These are phyloP conservation scores for Punica granatum DNA, from an alignment of 345 rosid genomes.

Conservation along the genomic window DNA sequence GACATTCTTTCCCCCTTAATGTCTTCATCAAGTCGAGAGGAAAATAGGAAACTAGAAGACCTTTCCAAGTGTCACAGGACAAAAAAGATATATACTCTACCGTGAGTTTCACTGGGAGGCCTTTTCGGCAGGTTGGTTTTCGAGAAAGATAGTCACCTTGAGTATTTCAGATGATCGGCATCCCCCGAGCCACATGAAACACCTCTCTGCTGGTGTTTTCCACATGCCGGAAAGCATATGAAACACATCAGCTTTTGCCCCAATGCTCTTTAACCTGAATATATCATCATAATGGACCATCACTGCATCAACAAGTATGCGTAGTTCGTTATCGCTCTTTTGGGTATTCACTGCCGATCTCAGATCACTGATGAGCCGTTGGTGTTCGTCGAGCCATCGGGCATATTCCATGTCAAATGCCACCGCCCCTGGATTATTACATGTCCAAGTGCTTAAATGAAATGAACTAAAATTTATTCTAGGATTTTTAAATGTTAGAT, in stretches of 20 bases:
- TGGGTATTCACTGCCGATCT: conserved; percentile 65
- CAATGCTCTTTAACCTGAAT: conserved; percentile 63
- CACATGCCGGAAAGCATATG: conserved; percentile 98
- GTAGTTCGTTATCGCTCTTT: conserved; percentile 54
- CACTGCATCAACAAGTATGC: conserved; percentile 60
- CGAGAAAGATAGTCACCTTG: conserved; percentile 36
- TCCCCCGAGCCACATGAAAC: conserved; percentile 98
- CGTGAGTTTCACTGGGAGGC: no score
- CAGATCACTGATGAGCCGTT: conserved; percentile 55
- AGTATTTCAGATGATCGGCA: conserved; percentile 86
- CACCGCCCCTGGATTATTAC: conserved; percentile 41
- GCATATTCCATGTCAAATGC: conserved; percentile 79
- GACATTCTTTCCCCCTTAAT: no score
- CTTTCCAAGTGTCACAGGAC: no score
- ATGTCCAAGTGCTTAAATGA: conserved; percentile 1
- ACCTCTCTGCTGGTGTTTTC: conserved; percentile 91
- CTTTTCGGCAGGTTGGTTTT: not conserved
- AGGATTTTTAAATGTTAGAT: no score
- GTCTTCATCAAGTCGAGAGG: no score
- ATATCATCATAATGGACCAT: conserved; percentile 78
- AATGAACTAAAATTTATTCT: not conserved
- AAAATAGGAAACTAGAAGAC: not conserved
- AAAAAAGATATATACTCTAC: no score
- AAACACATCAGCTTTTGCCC: conserved; percentile 75
- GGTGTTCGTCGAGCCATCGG: conserved; percentile 91